Evolutionary conservation across 2,329 filamentous ascomycete species (phyloP).

Genomic region (Neopestalotiopsis clavispora): DNA sequence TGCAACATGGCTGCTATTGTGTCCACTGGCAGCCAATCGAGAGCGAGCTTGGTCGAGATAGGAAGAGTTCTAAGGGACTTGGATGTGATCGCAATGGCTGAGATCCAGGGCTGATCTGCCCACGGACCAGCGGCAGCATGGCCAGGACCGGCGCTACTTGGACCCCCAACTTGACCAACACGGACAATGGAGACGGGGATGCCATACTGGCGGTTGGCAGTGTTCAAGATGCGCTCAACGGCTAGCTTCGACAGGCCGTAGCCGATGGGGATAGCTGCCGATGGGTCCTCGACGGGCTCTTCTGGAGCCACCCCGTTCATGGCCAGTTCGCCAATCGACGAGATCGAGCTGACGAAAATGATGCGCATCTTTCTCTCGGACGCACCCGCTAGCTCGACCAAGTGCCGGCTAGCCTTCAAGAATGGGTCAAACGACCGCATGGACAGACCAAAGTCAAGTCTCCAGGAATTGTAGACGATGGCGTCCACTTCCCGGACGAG

Average conservation of each 20-base stretch:
- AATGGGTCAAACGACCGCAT: slow-evolving; percentile 24
- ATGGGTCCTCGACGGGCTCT: slow-evolving; percentile 19
- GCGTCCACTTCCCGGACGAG: slow-evolving; percentile 19
- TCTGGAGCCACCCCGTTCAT: neutral
- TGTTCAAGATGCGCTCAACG: slow-evolving; percentile 24
- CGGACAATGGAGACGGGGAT: slow-evolving; percentile 27
- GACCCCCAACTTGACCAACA: slow-evolving; percentile 27
- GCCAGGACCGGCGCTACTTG: neutral
- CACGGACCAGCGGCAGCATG: slow-evolving; percentile 9
- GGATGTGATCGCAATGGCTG: slow-evolving; percentile 24
- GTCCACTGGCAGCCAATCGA: slow-evolving; percentile 28
- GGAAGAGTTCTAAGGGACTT: slow-evolving; percentile 23
- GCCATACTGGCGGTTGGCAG: slow-evolving; percentile 14
- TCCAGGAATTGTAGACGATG: slow-evolving; percentile 26
- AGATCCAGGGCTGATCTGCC: slow-evolving; percentile 30
- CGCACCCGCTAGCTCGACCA: slow-evolving; percentile 18
- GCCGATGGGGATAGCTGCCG: slow-evolving; percentile 22
- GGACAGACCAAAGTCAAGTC: slow-evolving; percentile 25
- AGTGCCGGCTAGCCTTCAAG: slow-evolving; percentile 9
- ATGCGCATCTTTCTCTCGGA: slow-evolving; percentile 14
- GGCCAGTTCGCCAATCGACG: slow-evolving; percentile 8
- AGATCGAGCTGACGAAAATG: slow-evolving; percentile 30
- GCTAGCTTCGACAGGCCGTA: slow-evolving; percentile 30
- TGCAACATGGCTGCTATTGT: slow-evolving; percentile 22
- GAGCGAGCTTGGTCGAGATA: neutral